phyloP scores from a whole-genome alignment of 2,329 filamentous ascomycete species.

The Botrytis galanthina region DNA sequence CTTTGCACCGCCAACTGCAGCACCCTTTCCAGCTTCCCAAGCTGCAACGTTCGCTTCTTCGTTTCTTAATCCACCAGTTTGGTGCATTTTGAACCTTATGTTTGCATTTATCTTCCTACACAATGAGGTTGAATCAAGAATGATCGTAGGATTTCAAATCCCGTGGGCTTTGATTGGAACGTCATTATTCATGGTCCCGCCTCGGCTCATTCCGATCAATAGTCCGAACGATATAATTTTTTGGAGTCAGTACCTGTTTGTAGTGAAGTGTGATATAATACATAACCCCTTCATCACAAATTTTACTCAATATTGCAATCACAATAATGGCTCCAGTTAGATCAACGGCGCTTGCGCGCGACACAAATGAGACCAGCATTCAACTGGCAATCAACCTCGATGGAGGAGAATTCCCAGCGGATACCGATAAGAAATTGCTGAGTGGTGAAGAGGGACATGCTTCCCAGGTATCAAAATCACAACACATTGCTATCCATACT shows the following conservation, averaged over 20 bases:
- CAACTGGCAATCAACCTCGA: constrained; percentile 64
- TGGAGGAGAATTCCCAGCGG: constrained; percentile 72
- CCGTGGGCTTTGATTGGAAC: constrained; percentile 14
- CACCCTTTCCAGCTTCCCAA: constrained; percentile 69
- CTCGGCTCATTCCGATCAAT: constrained; percentile 22
- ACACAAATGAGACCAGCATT: constrained; percentile 98
- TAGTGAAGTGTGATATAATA: neutral
- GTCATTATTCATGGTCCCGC: constrained; percentile 12
- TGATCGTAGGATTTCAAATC: constrained; percentile 5
- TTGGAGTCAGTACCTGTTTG: neutral
- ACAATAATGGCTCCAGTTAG: constrained; percentile 44
- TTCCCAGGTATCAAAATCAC: constrained; percentile 76
- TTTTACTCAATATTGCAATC: neutral
- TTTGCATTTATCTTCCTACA: constrained; percentile 22
- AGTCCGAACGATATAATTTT: constrained; percentile 17
- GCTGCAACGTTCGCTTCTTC: constrained; percentile 68
- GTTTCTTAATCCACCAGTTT: constrained; percentile 58
- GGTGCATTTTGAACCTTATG: constrained; percentile 41
- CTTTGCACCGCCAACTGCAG: constrained; percentile 63
- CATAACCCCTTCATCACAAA: neutral
- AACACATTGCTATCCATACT: constrained; percentile 84
- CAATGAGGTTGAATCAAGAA: constrained; percentile 12
- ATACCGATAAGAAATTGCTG: constrained; percentile 57
- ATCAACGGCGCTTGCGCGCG: constrained; percentile 75
- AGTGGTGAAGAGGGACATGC: constrained; percentile 65